Base-by-base conservation (phyloP, 345 rosid species). In the Adansonia digitata region DNA sequence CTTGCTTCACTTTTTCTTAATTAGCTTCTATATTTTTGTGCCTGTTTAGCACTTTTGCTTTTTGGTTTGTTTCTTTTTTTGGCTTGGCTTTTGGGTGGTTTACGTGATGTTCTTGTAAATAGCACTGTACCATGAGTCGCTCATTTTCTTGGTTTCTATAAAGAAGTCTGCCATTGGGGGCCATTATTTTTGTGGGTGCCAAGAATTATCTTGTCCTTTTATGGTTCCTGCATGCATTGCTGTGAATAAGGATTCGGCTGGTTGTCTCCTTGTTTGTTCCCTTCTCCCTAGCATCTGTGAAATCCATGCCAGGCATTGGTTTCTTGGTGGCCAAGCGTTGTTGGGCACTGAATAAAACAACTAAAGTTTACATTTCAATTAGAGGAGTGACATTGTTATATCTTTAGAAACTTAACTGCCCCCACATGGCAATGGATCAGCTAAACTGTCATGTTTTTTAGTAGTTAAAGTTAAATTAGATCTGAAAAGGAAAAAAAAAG, bases 211-310 rank as follows among this genome's bases (percentile, higher is more conserved):
- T 26, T 75, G 59, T 60, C 51, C 49, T 72, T 76, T 46, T 27
- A 74, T 71, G 85, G 77, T 81, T 76, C 78, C 59, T 77, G 83
- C 79, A 76, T 80, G 81, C 85, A 78, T 81, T 81, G 56, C 60
- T 69, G 83, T 77, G 82, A 84, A 69, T 82, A 75, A 78, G 82
- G 57, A 84, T 82, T n/a, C 81, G 82, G 85, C 81, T 81, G 75
- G 74, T 78, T 90, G 97, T 94, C 97, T 85, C 91, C 91, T 85
- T 71, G 81, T 75, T 46, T 88, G 94, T 87, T 90, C 84, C 98
- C 92, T 86, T 88, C 85, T 77, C 81, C 81, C 89, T 86, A 78
- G 76, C 90, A 88, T 70, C 48, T 79, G 65, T 22, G 63, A 80
- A n/a, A 62, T 15, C 77, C 61, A 70, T 67, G 87, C 70, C 88